These are phyloP conservation scores for Moringa oleifera DNA, from an alignment of 345 rosid genomes.

Conservation along the genomic window DNA sequence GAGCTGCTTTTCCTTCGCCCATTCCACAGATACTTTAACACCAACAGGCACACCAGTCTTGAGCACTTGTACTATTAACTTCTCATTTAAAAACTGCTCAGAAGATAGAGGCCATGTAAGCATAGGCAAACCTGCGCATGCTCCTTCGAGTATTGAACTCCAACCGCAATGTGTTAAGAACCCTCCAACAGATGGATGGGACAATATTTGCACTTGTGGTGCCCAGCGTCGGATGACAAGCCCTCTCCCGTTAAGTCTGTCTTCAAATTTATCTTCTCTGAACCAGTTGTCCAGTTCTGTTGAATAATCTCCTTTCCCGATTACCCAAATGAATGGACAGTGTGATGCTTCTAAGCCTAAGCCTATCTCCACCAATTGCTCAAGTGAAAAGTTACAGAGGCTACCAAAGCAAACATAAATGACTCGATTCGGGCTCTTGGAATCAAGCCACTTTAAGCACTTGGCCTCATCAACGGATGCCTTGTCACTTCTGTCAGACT, in stretches of 20 bases:
- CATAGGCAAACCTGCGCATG: conserved; percentile 32
- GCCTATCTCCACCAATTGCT: conserved; percentile 43
- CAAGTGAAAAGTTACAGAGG: conserved; percentile 23
- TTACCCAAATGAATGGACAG: conserved; percentile 46
- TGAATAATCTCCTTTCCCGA: conserved; percentile 20
- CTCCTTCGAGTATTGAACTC: conserved; percentile 52
- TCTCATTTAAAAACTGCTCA: conserved; percentile 35
- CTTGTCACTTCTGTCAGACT: conserved; percentile 34
- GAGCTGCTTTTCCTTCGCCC: conserved; percentile 29
- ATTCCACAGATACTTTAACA: conserved; percentile 15
- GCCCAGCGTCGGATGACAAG: conserved; percentile 51
- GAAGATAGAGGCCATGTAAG: conserved; percentile 34
- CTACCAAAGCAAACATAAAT: conserved; percentile 54
- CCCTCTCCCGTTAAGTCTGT: conserved; percentile 36
- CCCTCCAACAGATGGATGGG: conserved; percentile 39
- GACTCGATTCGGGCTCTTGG: conserved; percentile 26
- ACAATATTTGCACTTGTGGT: conserved; percentile 46
- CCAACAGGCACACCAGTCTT: conserved; percentile 38
- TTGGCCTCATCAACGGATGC: conserved; percentile 14
- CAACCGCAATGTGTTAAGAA: conserved; percentile 64
- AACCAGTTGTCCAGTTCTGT: conserved; percentile 32
- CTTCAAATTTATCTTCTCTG: conserved; percentile 29
- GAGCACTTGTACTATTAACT: conserved; percentile 33
- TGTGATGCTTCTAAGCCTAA: conserved; percentile 45
- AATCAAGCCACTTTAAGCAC: conserved; percentile 45